phyloP scores from a whole-genome alignment of 257 asterid species.

The Cruciata laevipes region DNA sequence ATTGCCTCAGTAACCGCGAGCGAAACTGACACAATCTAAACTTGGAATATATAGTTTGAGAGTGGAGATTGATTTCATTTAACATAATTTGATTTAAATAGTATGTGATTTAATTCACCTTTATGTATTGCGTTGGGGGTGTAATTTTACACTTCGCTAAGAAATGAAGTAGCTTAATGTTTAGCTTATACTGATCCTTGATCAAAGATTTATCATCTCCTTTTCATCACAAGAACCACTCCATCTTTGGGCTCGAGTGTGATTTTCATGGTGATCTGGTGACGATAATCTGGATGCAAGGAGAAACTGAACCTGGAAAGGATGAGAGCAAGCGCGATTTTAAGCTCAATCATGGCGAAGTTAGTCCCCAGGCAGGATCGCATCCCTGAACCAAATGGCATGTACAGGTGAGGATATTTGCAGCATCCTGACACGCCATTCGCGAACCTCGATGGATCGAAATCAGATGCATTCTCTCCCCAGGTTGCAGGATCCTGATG shows the following conservation, averaged over 20 bases:
- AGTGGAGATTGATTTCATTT: no score
- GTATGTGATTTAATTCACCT: no score
- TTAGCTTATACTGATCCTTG: no score
- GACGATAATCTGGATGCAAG: background rate
- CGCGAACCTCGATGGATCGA: background rate
- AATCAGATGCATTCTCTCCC: conserved; percentile 4
- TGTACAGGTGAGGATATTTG: background rate
- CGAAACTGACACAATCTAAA: no score
- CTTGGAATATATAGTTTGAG: no score
- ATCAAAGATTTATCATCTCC: background rate
- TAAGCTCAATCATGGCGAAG: conserved; percentile 8
- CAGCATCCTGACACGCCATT: conserved; percentile 4
- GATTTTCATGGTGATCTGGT: background rate
- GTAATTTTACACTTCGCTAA: no score
- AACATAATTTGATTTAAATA: background rate
- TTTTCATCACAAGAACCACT: background rate
- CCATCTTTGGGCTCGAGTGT: conserved; percentile 3
- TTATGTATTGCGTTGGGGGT: no score
- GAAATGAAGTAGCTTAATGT: no score
- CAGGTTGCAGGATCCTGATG: conserved; percentile 3
- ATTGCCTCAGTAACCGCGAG: no score
- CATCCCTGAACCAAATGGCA: conserved; percentile 9
- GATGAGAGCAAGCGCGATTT: background rate
- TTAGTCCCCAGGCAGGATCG: conserved; percentile 2
- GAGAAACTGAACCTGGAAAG: background rate